phyloP scores from a whole-genome alignment of 805 yeast genomes.

The Metschnikowia bowlesiae region DNA sequence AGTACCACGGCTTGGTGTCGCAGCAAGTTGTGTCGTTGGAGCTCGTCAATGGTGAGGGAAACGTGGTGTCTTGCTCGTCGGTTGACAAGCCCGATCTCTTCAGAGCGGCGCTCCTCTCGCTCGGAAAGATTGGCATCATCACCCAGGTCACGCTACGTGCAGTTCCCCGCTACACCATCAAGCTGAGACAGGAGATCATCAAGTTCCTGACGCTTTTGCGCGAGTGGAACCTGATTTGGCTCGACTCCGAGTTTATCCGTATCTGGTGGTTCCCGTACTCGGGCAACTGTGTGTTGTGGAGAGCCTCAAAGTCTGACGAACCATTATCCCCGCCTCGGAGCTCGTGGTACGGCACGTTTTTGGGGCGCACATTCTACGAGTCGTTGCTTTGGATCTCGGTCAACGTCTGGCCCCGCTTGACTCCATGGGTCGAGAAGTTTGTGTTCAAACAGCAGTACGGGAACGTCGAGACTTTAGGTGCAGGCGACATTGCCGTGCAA shows the following conservation, averaged over 20 bases:
- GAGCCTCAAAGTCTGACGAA: constrained; percentile 73
- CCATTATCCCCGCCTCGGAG: constrained; percentile 58
- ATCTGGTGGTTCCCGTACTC: constrained; percentile 98
- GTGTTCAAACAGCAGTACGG: constrained; percentile 86
- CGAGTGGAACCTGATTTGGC: constrained; percentile 79
- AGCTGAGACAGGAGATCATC: constrained; percentile 77
- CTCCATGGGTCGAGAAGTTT: constrained; percentile 82
- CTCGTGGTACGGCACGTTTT: constrained; percentile 80
- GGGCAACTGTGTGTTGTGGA: constrained; percentile 81
- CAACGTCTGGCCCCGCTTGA: constrained; percentile 63
- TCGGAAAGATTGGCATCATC: constrained; percentile 90
- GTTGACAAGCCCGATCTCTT: constrained; percentile 61
- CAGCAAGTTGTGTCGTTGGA: constrained; percentile 81
- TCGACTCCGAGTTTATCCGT: constrained; percentile 83
- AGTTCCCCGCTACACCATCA: constrained; percentile 78
- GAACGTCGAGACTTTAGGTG: constrained; percentile 57
- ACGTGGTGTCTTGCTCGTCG: constrained; percentile 62
- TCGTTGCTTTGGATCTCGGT: constrained; percentile 75
- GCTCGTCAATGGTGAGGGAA: constrained; percentile 72
- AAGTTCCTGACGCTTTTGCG: constrained; percentile 66
- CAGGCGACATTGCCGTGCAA: constrained; percentile 65
- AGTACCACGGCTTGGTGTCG: constrained; percentile 84
- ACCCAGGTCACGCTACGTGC: constrained; percentile 80
- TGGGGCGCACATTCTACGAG: constrained; percentile 80
- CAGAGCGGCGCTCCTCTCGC: constrained; percentile 75